Base-by-base conservation (phyloP, 768 basidiomycete genomes). In the Tricholoma sp. region DNA sequence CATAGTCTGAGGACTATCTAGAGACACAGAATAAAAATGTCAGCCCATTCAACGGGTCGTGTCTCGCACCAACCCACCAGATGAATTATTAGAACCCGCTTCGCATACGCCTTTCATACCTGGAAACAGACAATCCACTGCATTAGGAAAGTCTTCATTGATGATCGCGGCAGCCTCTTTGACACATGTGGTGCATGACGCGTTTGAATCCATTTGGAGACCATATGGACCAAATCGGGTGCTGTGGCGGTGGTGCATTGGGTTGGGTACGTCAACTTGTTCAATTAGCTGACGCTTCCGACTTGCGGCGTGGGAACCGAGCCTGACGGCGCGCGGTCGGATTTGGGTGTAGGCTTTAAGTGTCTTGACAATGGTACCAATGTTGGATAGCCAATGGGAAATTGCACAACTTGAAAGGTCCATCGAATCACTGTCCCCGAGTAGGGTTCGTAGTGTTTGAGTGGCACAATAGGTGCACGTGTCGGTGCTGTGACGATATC, bases 101-200 rank as follows among this genome's bases (percentile, higher is more conserved):
- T 45, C 29, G 53, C 59, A 57, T 21, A 60, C n/a, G 24, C 45
- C 47, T 32, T 18, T 51, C 18, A 60, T 18, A 4, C 49, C 53
- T 14, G 59, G 53, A 12, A 60, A 57, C 52, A 57, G 35, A 12
- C 21, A 22, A 35, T 60, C 47, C 52, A 57, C 16, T 7, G 53
- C 54, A n/a, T 53, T 56, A 5, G 56, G 59, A 27, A 32, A 60
- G 24, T 57, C 56, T 5, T 14, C 27, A n/a, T 60, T 52, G 22
- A 57, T 45, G n/a, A 57, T 60, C 11, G 50, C 41, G 31, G 54
- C 54, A 24, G 56, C 53, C 0, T 37, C 22, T 45, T 54, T 50
- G 52, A 60, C 57, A 50, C 59, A 60, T 0, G 43, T 55, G 2
- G 56, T 60, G 37, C 59, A 60, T 14, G 59, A 54, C 34, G 57